phyloP scores from a whole-genome alignment of 352 stramenopile species.

The Globisporangium megalacanthum region DNA sequence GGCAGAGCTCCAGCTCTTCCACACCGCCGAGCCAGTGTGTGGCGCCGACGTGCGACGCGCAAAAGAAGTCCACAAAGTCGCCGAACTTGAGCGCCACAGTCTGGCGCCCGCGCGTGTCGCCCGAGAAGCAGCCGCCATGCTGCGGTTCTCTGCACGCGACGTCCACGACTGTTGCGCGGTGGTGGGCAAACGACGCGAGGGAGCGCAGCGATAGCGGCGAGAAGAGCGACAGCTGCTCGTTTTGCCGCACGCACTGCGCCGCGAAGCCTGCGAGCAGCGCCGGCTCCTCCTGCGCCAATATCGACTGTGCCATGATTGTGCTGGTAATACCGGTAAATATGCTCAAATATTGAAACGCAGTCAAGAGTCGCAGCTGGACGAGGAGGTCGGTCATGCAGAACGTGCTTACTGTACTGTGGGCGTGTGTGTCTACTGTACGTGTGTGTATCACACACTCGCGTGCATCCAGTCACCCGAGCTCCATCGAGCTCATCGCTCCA shows the following conservation, averaged over 20 bases:
- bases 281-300: slow-evolving; percentile 8
- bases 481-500: too few relatives aligned
- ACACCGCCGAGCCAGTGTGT: slow-evolving; percentile 68
- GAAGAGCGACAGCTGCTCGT: slow-evolving; percentile 17
- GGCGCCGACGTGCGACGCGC: slow-evolving; percentile 27
- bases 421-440: too few relatives aligned
- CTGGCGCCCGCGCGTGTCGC: slow-evolving; percentile 51
- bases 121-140: slow-evolving; percentile 41
- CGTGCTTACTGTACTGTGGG: too few relatives aligned
- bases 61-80: slow-evolving; percentile 75
- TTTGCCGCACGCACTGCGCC: slow-evolving; percentile 24
- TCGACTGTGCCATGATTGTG: slow-evolving; percentile 2
- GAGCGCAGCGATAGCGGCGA: slow-evolving; percentile 17
- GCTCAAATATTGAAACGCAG: too few relatives aligned
- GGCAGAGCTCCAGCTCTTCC: slow-evolving; percentile 74
- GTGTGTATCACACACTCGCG: too few relatives aligned
- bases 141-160: slow-evolving; percentile 60
- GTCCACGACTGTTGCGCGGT: slow-evolving; percentile 60
- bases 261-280: slow-evolving; percentile 26
- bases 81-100: slow-evolving; percentile 77
- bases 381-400: too few relatives aligned
- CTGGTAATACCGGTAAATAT: too few relatives aligned
- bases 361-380: too few relatives aligned
- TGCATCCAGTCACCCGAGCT: too few relatives aligned
- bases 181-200: slow-evolving; percentile 19